Conservation (phyloP, 495 filamentous ascomycete species). For the Physcia stellaris region DNA sequence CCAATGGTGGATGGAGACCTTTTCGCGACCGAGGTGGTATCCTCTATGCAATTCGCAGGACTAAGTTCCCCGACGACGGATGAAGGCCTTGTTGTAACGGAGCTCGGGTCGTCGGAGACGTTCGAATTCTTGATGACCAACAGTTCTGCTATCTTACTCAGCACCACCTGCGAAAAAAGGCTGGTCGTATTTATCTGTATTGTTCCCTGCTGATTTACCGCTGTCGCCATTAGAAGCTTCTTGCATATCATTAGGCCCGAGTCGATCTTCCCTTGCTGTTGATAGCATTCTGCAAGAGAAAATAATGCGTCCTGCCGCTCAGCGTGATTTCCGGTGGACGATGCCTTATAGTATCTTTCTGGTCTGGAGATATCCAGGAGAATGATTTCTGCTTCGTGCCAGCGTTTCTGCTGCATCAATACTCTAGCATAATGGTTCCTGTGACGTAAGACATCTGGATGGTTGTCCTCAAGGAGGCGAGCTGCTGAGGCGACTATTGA, state of each 20-base stretch:
- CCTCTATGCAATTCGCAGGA: too few species aligned
- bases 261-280: not conserved
- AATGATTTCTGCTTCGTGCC: not conserved
- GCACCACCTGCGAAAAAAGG: not conserved
- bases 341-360: not conserved
- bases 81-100: too few species aligned
- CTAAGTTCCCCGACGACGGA: too few species aligned
- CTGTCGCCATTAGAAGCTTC: not conserved
- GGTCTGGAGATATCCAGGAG: not conserved
- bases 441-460: not conserved
- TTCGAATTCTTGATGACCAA: not conserved
- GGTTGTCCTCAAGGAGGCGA: not conserved
- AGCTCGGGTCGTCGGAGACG: too few species aligned
- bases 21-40: too few species aligned
- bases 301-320: not conserved
- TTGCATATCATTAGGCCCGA: not conserved
- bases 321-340: not conserved
- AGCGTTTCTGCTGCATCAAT: not conserved
- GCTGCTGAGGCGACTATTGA: not conserved
- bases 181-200: not conserved
- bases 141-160: not conserved
- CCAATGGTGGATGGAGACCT: too few species aligned
- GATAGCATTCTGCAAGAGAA: not conserved
- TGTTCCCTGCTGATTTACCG: not conserved
- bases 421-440: not conserved